These are phyloP conservation scores for Aspergillus sp. DNA, from an alignment of 2,329 filamentous ascomycete species.

Conservation along the genomic window DNA sequence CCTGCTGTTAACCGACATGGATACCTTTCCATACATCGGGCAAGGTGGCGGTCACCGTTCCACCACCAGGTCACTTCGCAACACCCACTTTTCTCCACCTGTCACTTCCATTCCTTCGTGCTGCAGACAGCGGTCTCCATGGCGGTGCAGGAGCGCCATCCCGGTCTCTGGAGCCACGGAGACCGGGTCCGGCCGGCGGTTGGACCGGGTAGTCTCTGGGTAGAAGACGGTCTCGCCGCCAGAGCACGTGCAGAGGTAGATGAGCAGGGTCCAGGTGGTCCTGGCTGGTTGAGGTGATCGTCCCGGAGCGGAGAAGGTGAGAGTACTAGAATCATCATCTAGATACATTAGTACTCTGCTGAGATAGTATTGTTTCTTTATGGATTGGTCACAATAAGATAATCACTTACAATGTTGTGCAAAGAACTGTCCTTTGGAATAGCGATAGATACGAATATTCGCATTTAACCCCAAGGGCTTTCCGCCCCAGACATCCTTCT, in stretches of 20 bases:
- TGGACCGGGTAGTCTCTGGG: conserved; percentile 55
- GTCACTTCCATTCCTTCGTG: conserved; percentile 81
- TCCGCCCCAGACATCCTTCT: conserved; percentile 65
- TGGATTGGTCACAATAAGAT: background rate
- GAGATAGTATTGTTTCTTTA: background rate
- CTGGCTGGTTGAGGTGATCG: conserved; percentile 50
- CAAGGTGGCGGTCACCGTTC: conserved; percentile 22
- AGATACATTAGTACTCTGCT: background rate
- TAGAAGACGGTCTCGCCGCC: conserved; percentile 94
- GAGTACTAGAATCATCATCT: conserved; percentile 84
- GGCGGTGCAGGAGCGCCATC: conserved; percentile 80
- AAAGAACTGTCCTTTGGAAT: conserved; percentile 83
- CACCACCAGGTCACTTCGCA: conserved; percentile 71
- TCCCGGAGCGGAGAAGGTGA: conserved; percentile 55
- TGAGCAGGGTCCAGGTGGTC: conserved; percentile 87
- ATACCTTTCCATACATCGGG: background rate
- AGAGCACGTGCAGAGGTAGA: conserved; percentile 80
- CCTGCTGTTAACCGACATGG: too few species aligned
- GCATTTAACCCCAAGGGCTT: conserved; percentile 79
- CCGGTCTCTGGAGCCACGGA: conserved; percentile 76
- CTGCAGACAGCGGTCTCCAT: conserved; percentile 83
- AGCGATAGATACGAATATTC: conserved; percentile 87
- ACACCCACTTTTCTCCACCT: conserved; percentile 84
- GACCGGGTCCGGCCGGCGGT: conserved; percentile 59
- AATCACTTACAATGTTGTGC: conserved; percentile 78